Base-by-base conservation (phyloP, 2,329 filamentous ascomycete genomes). In the Cercospora sp. region DNA sequence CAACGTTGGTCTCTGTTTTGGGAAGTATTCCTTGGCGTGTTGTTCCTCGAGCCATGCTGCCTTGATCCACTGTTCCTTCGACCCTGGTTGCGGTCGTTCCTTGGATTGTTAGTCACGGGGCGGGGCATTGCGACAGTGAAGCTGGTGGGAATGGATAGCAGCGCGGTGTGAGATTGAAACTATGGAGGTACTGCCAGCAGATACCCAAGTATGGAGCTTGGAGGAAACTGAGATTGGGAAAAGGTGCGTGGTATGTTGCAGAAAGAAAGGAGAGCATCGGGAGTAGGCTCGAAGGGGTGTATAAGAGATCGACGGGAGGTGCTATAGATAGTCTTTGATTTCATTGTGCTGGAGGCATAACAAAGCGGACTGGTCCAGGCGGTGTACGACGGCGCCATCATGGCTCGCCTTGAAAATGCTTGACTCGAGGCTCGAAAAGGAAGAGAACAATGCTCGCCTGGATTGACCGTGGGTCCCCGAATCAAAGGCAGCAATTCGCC, bases 171-270 rank as follows among this genome's bases (percentile, higher is more conserved):
- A 28, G 48, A 55, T 16, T 55, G 2, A 9, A 42, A 28, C 48
- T 30, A 28, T 55, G 48, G 13, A 55, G 48, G 48, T 55, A 55
- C 48, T 55, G 48, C 48, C 48, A 55, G 48, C 48, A 55, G 48
- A 13, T 28, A 55, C 23, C 48, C 48, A 30, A 55, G 13, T 28
- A 23, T 28, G 26, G 9, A n/a, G 12, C 13, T 55, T 55, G 48
- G 23, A 55, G 23, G 48, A 28, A 28, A 55, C 5, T 26, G 23
- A 28, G 48, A 16, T 13, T 28, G 23, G 23, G 20, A 10, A 55
- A n/a, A 16, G 28, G 26, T 28, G 48, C 23, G 48, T 55, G 23
- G 48, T 55, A 55, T 13, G 10, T 30, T 28, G 48, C 12, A 30
- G 23, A 28, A 16, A 55, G 20, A 26, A 30, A 28, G 12, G 13